Percentiles rank a stretch among this genome's conserved stretches.
Evolutionary conservation across 495 filamentous ascomycete genomes (phyloP).

Genomic region (Penicillium mononematosum): DNA sequence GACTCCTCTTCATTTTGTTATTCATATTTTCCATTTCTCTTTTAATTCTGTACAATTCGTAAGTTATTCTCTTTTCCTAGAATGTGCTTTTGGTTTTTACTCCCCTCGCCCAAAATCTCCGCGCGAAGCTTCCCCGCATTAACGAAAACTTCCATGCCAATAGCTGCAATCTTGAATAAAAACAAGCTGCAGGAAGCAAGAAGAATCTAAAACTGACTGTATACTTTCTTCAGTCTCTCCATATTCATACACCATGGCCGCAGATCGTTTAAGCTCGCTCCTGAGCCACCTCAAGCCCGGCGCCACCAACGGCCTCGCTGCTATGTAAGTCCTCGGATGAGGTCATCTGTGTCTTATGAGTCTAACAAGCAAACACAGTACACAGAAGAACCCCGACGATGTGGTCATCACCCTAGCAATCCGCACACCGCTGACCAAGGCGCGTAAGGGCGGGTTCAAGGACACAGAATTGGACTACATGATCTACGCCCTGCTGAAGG

Average conservation of each 20-base stretch:
- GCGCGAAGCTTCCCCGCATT: slow-evolving; percentile 29
- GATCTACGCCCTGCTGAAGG: slow-evolving; percentile 73
- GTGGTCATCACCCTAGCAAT: slow-evolving; percentile 85
- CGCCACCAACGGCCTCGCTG: slow-evolving; percentile 51
- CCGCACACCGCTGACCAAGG: slow-evolving; percentile 77
- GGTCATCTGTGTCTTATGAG: background rate
- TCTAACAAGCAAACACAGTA: slow-evolving; percentile 51
- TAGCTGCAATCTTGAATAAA: background rate
- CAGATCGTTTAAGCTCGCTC: slow-evolving; percentile 81
- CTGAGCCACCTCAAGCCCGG: slow-evolving; percentile 81
- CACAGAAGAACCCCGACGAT: slow-evolving; percentile 92
- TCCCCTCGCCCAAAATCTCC: background rate
- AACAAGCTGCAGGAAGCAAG: background rate
- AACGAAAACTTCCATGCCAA: slow-evolving; percentile 12
- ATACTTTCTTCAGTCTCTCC: background rate
- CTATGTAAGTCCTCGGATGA: slow-evolving; percentile 62
- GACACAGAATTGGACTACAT: slow-evolving; percentile 89
- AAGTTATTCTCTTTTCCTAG: slow-evolving; percentile 9
- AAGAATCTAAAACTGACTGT: background rate
- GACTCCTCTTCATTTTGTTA: slow-evolving; percentile 2
- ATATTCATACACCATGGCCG: slow-evolving; percentile 62
- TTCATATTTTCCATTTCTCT: background rate
- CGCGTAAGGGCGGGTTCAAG: slow-evolving; percentile 84
- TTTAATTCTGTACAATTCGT: slow-evolving; percentile 14
- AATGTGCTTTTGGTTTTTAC: background rate